Conservation (phyloP, 2,329 filamentous ascomycete genomes). For the Truncatella angustata region DNA sequence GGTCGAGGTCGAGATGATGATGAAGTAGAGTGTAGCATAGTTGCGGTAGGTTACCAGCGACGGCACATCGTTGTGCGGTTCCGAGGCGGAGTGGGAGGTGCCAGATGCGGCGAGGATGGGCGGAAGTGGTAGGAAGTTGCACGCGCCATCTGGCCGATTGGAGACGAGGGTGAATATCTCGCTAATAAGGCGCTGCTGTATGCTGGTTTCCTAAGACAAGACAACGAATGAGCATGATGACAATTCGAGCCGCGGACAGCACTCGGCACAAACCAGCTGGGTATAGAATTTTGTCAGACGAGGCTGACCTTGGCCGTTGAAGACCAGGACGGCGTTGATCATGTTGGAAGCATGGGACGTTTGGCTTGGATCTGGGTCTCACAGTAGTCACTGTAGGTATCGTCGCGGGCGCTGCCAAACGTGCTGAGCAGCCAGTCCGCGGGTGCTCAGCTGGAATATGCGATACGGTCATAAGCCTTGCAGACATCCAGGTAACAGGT, state of each 20-base stretch:
- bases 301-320: conserved; percentile 97
- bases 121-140: conserved; percentile 89
- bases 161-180: conserved; percentile 97
- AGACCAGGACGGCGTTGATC: conserved; percentile 98
- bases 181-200: conserved; percentile 92
- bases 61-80: conserved; percentile 81
- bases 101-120: conserved; percentile 62
- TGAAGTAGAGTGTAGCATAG: conserved; percentile 98
- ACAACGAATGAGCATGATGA: background rate
- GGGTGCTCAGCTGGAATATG: too few species aligned
- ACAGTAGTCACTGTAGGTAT: background rate
- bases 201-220: conserved; percentile 77
- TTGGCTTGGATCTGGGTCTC: background rate
- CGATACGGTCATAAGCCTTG: too few species aligned
- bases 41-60: conserved; percentile 96
- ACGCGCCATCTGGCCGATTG: conserved; percentile 85
- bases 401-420: too few species aligned
- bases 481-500: background rate
- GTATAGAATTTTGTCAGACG: conserved; percentile 98
- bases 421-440: too few species aligned
- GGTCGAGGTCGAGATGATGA: conserved; percentile 93
- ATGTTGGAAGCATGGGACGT: conserved; percentile 47
- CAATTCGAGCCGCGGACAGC: background rate
- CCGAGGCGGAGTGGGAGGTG: conserved; percentile 62
- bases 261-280: conserved; percentile 65